These are phyloP conservation scores for Russula ochroleuca DNA, from an alignment of 768 basidiomycete genomes.

Conservation along the genomic window DNA sequence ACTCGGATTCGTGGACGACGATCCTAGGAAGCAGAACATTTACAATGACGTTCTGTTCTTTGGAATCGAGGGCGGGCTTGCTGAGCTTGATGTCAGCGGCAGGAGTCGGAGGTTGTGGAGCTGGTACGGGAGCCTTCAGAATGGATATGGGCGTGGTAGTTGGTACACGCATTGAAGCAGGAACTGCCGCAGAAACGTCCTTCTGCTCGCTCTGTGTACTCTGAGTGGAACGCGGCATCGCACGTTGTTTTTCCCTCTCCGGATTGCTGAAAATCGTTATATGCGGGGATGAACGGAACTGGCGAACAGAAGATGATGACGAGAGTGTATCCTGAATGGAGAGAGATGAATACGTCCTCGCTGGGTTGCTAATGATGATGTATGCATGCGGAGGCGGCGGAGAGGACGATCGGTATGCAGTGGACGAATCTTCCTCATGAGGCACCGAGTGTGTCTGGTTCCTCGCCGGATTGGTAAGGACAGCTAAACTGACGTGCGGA, in stretches of 20 bases:
- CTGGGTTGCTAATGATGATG: constrained; percentile 5
- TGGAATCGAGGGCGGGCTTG: neutral
- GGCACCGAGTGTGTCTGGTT: no score
- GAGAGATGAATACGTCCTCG: neutral
- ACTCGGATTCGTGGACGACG: neutral
- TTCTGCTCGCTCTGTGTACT: neutral
- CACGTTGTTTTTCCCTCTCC: neutral
- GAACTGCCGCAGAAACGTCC: neutral
- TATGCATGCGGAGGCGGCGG: neutral
- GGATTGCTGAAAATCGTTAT: constrained; percentile 1
- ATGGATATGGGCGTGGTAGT: neutral
- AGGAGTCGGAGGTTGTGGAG: neutral
- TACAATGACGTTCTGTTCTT: no score
- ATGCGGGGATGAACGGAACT: neutral
- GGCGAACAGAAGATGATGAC: neutral
- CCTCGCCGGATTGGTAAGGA: constrained; percentile 9
- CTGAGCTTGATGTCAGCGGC: neutral
- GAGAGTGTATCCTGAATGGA: neutral
- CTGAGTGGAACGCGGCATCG: neutral
- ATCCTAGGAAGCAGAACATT: neutral
- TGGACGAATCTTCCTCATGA: neutral
- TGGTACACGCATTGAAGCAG: neutral
- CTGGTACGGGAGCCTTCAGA: neutral
- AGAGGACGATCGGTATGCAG: neutral
- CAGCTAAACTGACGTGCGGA: neutral